Evolutionary conservation across 2,329 filamentous ascomycete species (phyloP), one percentile per base, ranked within the genome.

Genomic region (Pseudocercospora crystallina): DNA sequence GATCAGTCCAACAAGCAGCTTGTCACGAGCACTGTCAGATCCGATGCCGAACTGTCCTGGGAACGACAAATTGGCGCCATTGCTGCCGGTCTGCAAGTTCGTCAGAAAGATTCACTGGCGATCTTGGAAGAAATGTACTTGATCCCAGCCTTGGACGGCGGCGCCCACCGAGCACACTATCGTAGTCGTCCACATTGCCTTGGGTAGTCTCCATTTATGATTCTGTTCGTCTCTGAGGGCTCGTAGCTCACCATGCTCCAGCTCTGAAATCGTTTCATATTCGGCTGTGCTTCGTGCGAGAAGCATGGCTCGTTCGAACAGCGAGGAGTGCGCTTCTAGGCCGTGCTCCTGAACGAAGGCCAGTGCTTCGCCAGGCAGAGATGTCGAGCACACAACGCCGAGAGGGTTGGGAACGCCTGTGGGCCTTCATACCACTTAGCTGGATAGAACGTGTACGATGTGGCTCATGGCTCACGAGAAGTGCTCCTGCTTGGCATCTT

Each of bases 131-230:
- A 4, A 26, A 26, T 7, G 7, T 26, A 26, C 20, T 47, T 68
- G 61, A 43, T 61, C 65, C 64, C 63, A 67, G 7, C 65, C 65
- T 53, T 67, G 65, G 14, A 56, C 41, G 12, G 43, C 43, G 5
- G 53, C 46, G 5, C 46, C 49, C 12, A 56, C 17, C 1, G 53
- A 46, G 17, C 40, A 44, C 44, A 50, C 30, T 9, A 29, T 67
- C 12, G 73, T 69, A 31, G 73, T 57, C 52, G 73, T 78, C 60
- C 78, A 80, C 1, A 80, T 65, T 37, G 69, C 60, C 66, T 67
- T 73, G 3, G 78, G 76, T 40, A 77, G 75, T 7, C 69, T 68
- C 77, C 79, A 81, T 38, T 74, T 71, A 49, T 78, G 73, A 0
- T 72, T 76, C 8, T 71, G 65, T 56, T 81, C 78, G 2, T 73